Base-by-base conservation (phyloP, 2,329 filamentous ascomycete species). In the Cladosporium austrohemisphaericum region DNA sequence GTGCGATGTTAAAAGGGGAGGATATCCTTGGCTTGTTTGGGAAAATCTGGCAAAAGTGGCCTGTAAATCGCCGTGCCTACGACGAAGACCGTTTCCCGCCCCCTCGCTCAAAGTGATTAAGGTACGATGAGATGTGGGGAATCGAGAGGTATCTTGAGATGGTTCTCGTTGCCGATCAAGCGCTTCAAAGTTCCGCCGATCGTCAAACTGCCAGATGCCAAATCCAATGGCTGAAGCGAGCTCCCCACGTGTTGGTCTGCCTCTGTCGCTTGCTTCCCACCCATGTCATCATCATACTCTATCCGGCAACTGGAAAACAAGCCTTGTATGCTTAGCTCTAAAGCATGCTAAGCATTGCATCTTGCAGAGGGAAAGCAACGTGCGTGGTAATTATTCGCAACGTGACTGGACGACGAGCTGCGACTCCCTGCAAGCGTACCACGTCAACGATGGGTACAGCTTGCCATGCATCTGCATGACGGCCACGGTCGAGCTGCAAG, bases 221-320 rank as follows among this genome's bases (percentile, higher is more conserved):
- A 46, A 29, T 25, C 43, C 43, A 46, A 46, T 46, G 43, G 32
- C 43, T 46, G 43, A 19, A 28, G 26, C 20, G 19, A 31, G 41
- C 32, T 20, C 22, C 18, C 43, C 20, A 36, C 43, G 32, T 33
- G 43, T 25, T n/a, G 14, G n/a, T 28, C 14, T 18, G 23, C 28
- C 26, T 16, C 28, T 44, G 23, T 20, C n/a, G 14, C 19, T 20
- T 14, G 5, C 28, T 31, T 29, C 26, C 28, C 13, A 20, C 28
- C n/a, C 20, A 26, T 45, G 43, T 46, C 43, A 36, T n/a, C 31
- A 13, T 35, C 14, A n/a, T 22, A 35, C n/a, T 25, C 23, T 25
- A 36, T 26, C 32, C n/a, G 14, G 2, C 11, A 36, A 20, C 11
- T 18, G 19, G 20, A 7, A 23, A 20, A 32, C 41, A 46, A 46